Percentiles rank a stretch among this genome's conserved stretches.
These are phyloP conservation scores for Lomentospora prolificans DNA, from an alignment of 2,329 filamentous ascomycete species.

Conservation along the genomic window DNA sequence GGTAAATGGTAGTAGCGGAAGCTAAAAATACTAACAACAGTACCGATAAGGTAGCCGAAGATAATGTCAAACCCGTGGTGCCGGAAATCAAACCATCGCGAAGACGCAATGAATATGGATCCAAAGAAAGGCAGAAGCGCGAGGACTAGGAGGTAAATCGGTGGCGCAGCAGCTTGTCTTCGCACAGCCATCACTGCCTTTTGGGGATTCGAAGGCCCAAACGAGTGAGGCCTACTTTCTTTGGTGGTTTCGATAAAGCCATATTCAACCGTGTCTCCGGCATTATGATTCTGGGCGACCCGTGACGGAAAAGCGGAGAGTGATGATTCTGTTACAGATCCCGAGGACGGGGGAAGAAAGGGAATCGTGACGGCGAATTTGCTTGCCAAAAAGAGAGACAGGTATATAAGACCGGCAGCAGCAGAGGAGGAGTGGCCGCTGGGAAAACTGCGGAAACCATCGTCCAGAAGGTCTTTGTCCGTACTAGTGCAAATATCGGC, in stretches of 20 bases:
- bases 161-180: slow-evolving; percentile 70
- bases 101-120: slow-evolving; percentile 73
- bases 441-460: slow-evolving; percentile 74
- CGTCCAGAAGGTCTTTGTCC: slow-evolving; percentile 52
- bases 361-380: slow-evolving; percentile 70
- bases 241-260: slow-evolving; percentile 60
- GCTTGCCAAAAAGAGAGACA: slow-evolving; percentile 77
- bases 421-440: slow-evolving; percentile 52
- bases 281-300: slow-evolving; percentile 5
- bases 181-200: slow-evolving; percentile 44
- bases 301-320: slow-evolving; percentile 70
- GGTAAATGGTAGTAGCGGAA: slow-evolving; percentile 70
- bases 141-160: slow-evolving; percentile 65
- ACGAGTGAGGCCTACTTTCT: slow-evolving; percentile 32
- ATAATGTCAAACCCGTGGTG: slow-evolving; percentile 92
- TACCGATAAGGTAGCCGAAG: slow-evolving; percentile 72
- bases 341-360: slow-evolving; percentile 45
- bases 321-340: slow-evolving; percentile 27
- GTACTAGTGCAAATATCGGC: slow-evolving; percentile 64
- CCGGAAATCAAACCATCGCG: slow-evolving; percentile 78
- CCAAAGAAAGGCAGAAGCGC: slow-evolving; percentile 61
- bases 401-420: slow-evolving; percentile 72
- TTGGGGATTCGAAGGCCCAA: slow-evolving; percentile 21
- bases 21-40: slow-evolving; percentile 58
- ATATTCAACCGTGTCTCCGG: slow-evolving; percentile 8